phyloP scores from a whole-genome alignment of 2,329 filamentous ascomycete species.

The Aureobasidium mangrovei region DNA sequence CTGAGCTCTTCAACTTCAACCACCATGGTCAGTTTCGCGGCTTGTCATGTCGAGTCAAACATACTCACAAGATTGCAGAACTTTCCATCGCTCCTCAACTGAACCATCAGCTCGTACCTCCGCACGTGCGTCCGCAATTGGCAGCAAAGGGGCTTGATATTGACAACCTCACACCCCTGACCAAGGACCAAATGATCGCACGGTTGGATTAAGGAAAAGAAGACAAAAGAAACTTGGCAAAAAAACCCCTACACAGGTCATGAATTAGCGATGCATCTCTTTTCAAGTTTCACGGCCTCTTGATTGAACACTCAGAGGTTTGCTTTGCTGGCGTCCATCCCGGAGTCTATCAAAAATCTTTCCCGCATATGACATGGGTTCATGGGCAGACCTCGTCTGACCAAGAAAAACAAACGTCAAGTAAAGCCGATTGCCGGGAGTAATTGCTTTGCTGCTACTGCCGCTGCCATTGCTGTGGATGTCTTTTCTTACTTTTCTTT shows the following conservation, averaged over 20 bases:
- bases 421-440: not conserved
- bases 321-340: constrained; percentile 10
- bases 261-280: constrained; percentile 15
- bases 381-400: constrained; percentile 1
- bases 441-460: constrained; percentile 5
- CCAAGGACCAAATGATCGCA: constrained; percentile 95
- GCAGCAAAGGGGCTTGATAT: constrained; percentile 73
- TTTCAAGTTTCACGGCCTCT: constrained; percentile 10
- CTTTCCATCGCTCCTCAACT: constrained; percentile 87
- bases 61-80: constrained; percentile 47
- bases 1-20: constrained; percentile 84
- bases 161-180: constrained; percentile 83
- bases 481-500: constrained; percentile 1
- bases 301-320: constrained; percentile 8
- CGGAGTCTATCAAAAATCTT: constrained; percentile 3
- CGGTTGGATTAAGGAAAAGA: constrained; percentile 64
- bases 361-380: constrained; percentile 4
- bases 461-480: constrained; percentile 10
- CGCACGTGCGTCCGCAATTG: constrained; percentile 67
- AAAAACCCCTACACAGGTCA: constrained; percentile 12
- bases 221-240: constrained; percentile 2
- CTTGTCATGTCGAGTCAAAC: constrained; percentile 15
- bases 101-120: constrained; percentile 80
- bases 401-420: not conserved
- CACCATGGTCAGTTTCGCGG: constrained; percentile 64